Evolutionary conservation across 2,329 filamentous ascomycete species (phyloP).

Genomic region (Calonectria pseudoturangicola): DNA sequence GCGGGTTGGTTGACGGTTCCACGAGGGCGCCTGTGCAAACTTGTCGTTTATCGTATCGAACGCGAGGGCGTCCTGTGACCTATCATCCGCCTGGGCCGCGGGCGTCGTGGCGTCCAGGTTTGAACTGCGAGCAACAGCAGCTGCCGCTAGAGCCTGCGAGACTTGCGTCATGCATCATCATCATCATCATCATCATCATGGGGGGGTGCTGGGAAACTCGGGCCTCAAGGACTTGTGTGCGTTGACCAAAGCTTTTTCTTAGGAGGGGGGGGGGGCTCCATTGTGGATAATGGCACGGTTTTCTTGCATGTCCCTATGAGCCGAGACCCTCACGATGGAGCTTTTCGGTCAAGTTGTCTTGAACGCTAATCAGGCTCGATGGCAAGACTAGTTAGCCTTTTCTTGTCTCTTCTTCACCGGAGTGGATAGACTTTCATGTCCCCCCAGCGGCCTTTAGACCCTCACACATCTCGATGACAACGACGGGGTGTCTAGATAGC

Average conservation of each 20-base stretch:
- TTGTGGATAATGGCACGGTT: slow-evolving; percentile 1
- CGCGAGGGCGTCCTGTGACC: slow-evolving; percentile 5
- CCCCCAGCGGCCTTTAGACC: background rate
- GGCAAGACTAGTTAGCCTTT: background rate
- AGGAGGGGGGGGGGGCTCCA: background rate
- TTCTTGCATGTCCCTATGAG: background rate
- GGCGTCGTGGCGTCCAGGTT: background rate
- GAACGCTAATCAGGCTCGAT: background rate
- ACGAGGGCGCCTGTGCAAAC: slow-evolving; percentile 20
- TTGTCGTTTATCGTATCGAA: slow-evolving; percentile 14
- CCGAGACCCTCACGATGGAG: background rate
- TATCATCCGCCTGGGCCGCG: background rate
- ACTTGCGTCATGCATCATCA: background rate
- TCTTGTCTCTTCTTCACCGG: background rate
- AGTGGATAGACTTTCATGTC: background rate
- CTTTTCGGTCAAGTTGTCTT: background rate
- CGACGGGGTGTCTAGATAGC: background rate
- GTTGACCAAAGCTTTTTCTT: background rate
- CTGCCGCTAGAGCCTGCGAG: background rate
- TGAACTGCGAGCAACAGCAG: background rate
- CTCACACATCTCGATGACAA: background rate
- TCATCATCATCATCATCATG: too few relatives aligned
- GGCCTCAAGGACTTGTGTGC: background rate
- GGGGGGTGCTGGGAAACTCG: background rate
- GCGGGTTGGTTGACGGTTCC: slow-evolving; percentile 1